Evolutionary conservation across 495 filamentous ascomycete species (phyloP), one percentile per base, ranked within the genome.

Genomic region (Glutinoglossum americanum): DNA sequence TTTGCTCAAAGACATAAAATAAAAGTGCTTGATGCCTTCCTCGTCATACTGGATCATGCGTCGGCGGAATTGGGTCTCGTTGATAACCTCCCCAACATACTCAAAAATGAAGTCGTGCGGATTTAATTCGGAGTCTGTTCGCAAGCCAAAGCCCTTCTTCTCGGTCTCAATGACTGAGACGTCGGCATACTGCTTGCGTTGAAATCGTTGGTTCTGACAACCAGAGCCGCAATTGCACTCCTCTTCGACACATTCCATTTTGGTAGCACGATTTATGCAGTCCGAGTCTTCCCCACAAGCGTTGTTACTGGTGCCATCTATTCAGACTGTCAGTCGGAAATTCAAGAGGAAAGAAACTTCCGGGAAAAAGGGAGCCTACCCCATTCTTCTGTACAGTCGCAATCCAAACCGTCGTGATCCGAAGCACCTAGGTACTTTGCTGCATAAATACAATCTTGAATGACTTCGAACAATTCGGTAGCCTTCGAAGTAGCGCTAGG

Each of bases 1-100:
- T 69, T 93, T 93, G 66, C 80, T 90, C 57, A 99, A 81, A 39
- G 93, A 97, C 92, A 99, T 99, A 71, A 99, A 99, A 69, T 99
- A 99, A 67, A 99, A 99, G 69, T 99, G 92, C 66, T 88, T 92
- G 74, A 99, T 96, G 33, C 89, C 89, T 65, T 95, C 87, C 57
- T 89, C 80, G 64, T 92, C 86, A 67, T 99, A 99, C 60, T 89
- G 83, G 19, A 83, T 72, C 80, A 88, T 95, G 57, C 92, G 85
- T 59, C 78, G 78, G 54, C 87, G 84, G 65, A 97, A 99, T 41
- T 81, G 82, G 15, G 72, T 69, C 69, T 99, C 93, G 64, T 90
- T 87, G 69, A 99, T 95, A 58, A 99, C 92, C 70, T 99, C 92
- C 62, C 92, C 92, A 61, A 99, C 87, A 68, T 99, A 99, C 71